Evolutionary conservation across 805 yeast genomes (phyloP), one percentile per base, ranked within the genome.

Genomic region (Ascoidea rubescens): DNA sequence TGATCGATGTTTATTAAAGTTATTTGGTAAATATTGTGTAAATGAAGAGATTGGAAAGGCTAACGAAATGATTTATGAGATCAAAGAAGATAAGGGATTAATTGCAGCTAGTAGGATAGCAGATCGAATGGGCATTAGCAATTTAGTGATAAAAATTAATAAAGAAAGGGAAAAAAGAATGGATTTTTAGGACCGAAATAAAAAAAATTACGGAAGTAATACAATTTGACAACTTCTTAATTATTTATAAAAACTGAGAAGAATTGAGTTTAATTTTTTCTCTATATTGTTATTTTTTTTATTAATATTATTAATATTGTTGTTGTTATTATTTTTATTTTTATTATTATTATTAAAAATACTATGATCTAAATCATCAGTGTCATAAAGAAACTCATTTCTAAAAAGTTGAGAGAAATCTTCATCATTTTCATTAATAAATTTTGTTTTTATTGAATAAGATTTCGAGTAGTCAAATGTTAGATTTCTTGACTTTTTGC

Each of bases 51-150:
- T 75, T 46, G 74, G 75, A 51, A 83, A 82, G 64, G 93, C 95
- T 1, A 70, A 79, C 55, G 80, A 84, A 42, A 64, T 93, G 32
- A 89, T 80, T 5, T 74, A 72, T 55, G 79, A 84, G 60, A 71
- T 91, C 58, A 78, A 80, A 58, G 84, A 80, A 57, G 91, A 85
- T 55, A 80, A 84, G 58, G 95, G 96, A 2, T 68, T 90, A 56
- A 75, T 74, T 52, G 96, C 96, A 0, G 96, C 97, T 1, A 71
- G 78, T 12, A 84, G 84, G 66, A 86, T 91, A 52, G 88, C 96
- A 0, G 86, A 86, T 60, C 75, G 96, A 54, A 74, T 79, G 52
- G 82, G 78, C 37, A 64, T 80, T 61, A 67, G 70, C 14, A 61
- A 67, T 1, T 62, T 85, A 54, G 80, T 79, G 0, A 77, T 74